These are phyloP conservation scores for Gastrodia elata DNA, from an alignment of 106 monocot species.

Conservation along the genomic window DNA sequence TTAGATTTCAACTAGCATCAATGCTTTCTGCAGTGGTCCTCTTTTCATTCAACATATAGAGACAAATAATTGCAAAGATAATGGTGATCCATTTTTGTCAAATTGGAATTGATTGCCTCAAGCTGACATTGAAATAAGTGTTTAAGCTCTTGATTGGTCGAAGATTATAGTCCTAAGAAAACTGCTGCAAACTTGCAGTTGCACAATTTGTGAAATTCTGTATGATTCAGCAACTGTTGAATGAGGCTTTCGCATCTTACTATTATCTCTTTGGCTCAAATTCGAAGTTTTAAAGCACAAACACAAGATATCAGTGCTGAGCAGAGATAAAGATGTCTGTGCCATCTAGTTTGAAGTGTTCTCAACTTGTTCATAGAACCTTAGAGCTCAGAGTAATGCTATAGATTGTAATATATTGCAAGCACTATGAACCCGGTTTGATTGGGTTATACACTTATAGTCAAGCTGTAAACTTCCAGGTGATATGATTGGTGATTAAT, in stretches of 20 bases:
- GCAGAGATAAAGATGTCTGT: not conserved
- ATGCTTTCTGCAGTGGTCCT: not conserved
- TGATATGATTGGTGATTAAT: not conserved
- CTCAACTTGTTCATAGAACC: too few relatives aligned
- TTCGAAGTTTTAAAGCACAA: not conserved
- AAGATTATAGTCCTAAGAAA: not conserved
- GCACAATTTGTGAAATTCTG: not conserved
- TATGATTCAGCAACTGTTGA: not conserved
- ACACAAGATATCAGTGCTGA: not conserved
- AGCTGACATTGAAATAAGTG: not conserved
- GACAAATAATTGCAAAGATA: too few relatives aligned
- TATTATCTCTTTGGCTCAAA: not conserved
- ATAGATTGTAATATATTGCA: too few relatives aligned
- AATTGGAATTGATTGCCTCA: not conserved
- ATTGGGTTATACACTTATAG: too few relatives aligned
- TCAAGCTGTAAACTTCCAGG: too few relatives aligned
- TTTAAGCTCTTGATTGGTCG: not conserved
- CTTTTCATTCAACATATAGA: not conserved
- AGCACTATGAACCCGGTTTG: too few relatives aligned
- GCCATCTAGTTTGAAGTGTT: not conserved
- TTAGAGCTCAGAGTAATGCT: too few relatives aligned
- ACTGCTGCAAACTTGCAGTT: not conserved
- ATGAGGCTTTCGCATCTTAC: not conserved
- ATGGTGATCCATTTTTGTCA: not conserved
- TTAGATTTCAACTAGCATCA: not conserved